Evolutionary conservation across 108 stramenopile species (phyloP).

Genomic region (Halocafeteria seosinensis): DNA sequence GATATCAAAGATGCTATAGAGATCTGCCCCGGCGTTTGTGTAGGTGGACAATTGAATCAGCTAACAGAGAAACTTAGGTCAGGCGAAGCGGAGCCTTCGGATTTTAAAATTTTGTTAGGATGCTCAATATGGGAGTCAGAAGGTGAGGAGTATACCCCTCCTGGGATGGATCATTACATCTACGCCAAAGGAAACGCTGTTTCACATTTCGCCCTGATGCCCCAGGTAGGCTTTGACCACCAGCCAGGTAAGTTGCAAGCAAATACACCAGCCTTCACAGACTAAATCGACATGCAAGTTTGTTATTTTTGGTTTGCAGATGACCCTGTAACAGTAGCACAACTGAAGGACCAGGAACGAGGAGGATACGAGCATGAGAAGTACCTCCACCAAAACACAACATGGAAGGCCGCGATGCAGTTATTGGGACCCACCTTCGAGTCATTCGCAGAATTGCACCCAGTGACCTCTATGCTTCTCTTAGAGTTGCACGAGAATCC

Average conservation of each 20-base stretch:
- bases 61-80: background rate
- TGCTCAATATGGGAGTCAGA: background rate
- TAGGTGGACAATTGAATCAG: background rate
- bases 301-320: too few relatives aligned
- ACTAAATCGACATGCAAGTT: too few relatives aligned
- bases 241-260: background rate
- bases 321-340: too few relatives aligned
- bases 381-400: background rate
- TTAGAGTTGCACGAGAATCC: too few relatives aligned
- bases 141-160: background rate
- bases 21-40: background rate
- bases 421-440: too few relatives aligned
- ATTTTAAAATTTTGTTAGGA: background rate
- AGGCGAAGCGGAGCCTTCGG: background rate
- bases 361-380: background rate
- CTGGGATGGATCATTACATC: background rate
- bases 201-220: background rate
- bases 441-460: too few relatives aligned
- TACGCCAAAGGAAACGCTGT: background rate
- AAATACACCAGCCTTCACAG: background rate
- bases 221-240: too few relatives aligned
- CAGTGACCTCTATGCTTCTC: too few relatives aligned
- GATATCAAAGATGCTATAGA: background rate
- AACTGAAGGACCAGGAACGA: too few relatives aligned
- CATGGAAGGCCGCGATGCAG: background rate